Conservation (phyloP, 768 basidiomycete genomes). For the Gelatoporia subvermispora region DNA sequence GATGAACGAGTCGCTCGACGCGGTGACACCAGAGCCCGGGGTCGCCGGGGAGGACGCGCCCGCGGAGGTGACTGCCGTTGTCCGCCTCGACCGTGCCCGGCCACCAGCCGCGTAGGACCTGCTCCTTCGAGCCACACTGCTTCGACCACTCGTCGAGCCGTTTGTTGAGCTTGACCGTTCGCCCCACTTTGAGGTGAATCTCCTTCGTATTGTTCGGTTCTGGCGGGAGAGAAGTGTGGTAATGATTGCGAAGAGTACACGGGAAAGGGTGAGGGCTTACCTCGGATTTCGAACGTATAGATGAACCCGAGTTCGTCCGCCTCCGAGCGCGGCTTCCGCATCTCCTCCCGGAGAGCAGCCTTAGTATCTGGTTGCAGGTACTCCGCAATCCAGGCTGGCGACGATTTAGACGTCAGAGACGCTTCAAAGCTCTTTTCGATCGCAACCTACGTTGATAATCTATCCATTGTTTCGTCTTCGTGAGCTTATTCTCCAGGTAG, state of each 20-base stretch:
- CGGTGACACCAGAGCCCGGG: conserved; percentile 68
- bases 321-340: conserved; percentile 46
- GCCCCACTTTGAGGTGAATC: conserved; percentile 74
- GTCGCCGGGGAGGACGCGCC: conserved; percentile 55
- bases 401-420: not conserved
- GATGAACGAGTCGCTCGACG: conserved; percentile 72
- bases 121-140: conserved; percentile 74
- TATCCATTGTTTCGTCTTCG: no score
- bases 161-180: conserved; percentile 66
- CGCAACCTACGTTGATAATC: not conserved
- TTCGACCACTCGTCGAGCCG: conserved; percentile 78
- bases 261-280: conserved; percentile 27
- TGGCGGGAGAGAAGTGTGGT: conserved; percentile 3
- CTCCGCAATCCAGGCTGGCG: conserved; percentile 61
- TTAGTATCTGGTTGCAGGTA: conserved; percentile 62
- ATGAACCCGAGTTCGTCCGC: conserved; percentile 73
- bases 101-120: conserved; percentile 70
- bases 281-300: conserved; percentile 76
- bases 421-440: not conserved
- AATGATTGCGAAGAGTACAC: not conserved
- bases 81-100: conserved; percentile 47
- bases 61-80: conserved; percentile 52
- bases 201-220: conserved; percentile 32
- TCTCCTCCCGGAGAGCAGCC: conserved; percentile 47
- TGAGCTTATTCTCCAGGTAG: conserved; percentile 22